Conservation (phyloP, 768 basidiomycete species). For the Lactarius hengduanensis region DNA sequence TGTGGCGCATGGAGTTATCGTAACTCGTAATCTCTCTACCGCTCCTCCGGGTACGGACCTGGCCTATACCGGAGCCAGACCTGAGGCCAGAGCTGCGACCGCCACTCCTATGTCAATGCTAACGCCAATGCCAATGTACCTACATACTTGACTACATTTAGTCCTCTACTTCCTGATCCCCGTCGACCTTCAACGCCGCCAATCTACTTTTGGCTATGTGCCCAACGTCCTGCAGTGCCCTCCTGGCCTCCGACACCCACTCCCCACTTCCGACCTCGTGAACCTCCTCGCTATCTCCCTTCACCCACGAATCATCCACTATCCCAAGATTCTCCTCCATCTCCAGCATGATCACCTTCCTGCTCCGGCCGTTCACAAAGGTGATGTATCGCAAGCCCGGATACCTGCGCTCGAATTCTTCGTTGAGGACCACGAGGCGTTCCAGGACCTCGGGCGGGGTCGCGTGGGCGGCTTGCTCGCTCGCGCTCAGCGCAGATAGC, state of each 20-base stretch:
- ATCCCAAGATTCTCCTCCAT: conserved; percentile 68
- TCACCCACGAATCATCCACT: conserved; percentile 45
- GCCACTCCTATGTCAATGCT: not conserved
- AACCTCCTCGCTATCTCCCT: conserved; percentile 38
- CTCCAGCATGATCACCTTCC: conserved; percentile 70
- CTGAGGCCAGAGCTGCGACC: not conserved
- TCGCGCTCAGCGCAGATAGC: conserved; percentile 71
- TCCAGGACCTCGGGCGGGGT: conserved; percentile 74
- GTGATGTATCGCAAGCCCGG: conserved; percentile 85
- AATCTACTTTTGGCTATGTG: conserved; percentile 73
- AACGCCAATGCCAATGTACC: not conserved
- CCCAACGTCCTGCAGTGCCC: conserved; percentile 74
- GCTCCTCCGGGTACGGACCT: conserved; percentile 2
- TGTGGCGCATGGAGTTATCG: not conserved
- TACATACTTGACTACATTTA: not conserved
- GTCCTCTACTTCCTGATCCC: conserved; percentile 30
- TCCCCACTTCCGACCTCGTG: conserved; percentile 42
- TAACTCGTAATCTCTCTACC: not conserved
- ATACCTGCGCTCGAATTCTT: conserved; percentile 69
- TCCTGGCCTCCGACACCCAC: conserved; percentile 67
- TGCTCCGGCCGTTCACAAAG: conserved; percentile 83
- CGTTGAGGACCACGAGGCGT: conserved; percentile 73
- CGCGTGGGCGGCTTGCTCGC: conserved; percentile 65
- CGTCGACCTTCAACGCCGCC: conserved; percentile 42
- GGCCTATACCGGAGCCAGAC: conserved; percentile 6